Percentiles rank a stretch among this genome's conserved stretches.
Conservation (phyloP, 2,329 filamentous ascomycete species). For the Waltergamsia citrina region DNA sequence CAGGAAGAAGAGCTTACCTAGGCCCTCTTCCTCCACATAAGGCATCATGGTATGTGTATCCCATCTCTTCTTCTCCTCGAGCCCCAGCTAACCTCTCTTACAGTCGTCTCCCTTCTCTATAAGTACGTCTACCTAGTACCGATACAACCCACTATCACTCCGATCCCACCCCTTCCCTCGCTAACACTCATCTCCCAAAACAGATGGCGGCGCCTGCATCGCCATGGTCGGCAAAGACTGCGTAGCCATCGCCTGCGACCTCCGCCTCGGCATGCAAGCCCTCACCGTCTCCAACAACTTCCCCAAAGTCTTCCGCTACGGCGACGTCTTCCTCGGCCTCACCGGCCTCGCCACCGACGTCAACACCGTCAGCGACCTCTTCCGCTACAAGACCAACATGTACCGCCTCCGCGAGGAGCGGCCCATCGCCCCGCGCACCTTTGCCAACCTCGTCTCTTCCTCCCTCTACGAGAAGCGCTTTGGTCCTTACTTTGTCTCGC, state of each 20-base stretch:
- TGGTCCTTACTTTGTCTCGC: slow-evolving; percentile 91
- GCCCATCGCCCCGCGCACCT: slow-evolving; percentile 85
- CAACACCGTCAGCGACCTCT: slow-evolving; percentile 86
- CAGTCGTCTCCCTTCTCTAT: slow-evolving; percentile 91
- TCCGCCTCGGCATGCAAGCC: slow-evolving; percentile 91
- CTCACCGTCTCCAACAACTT: slow-evolving; percentile 99
- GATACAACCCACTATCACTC: no score
- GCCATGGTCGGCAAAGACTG: slow-evolving; percentile 99
- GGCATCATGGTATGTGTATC: slow-evolving; percentile 17
- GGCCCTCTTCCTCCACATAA: slow-evolving; percentile 5
- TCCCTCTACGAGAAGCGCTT: slow-evolving; percentile 93
- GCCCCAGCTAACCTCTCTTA: slow-evolving; percentile 13
- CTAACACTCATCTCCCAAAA: slow-evolving; percentile 7
- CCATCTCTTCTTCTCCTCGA: slow-evolving; percentile 5
- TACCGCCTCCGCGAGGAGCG: slow-evolving; percentile 98
- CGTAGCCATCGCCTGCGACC: slow-evolving; percentile 97
- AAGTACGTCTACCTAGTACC: slow-evolving; percentile 57
- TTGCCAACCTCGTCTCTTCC: slow-evolving; percentile 89
- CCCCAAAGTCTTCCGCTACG: slow-evolving; percentile 98
- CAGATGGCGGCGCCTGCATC: slow-evolving; percentile 85
- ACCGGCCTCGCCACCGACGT: slow-evolving; percentile 97
- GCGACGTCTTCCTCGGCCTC: slow-evolving; percentile 88
- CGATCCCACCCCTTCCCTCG: slow-evolving; percentile 3
- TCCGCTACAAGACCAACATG: slow-evolving; percentile 99
- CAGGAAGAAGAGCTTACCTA: not conserved